These are phyloP conservation scores for Aplosporella prunicola DNA, from an alignment of 2,329 filamentous ascomycete species.

Conservation along the genomic window DNA sequence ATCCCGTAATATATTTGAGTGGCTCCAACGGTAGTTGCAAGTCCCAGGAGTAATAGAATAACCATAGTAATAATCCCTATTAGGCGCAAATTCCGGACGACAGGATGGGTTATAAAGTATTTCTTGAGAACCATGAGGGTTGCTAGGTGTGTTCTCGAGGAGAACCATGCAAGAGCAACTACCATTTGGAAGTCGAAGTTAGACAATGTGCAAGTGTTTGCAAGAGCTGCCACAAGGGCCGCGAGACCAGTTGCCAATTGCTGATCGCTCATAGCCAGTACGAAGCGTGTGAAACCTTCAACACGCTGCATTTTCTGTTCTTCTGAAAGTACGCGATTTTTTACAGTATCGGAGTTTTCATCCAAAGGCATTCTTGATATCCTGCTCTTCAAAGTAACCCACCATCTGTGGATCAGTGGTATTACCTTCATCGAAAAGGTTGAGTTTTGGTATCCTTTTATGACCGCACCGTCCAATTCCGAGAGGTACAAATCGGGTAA, in stretches of 20 bases:
- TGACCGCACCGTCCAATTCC: too few species aligned
- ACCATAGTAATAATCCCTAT: constrained; percentile 4
- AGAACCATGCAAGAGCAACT: constrained; percentile 18
- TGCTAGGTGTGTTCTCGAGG: constrained; percentile 17
- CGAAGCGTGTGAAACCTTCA: too few species aligned
- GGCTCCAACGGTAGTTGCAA: constrained; percentile 1
- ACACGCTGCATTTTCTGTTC: too few species aligned
- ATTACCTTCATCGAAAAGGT: too few species aligned
- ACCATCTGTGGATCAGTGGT: too few species aligned
- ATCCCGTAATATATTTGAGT: constrained; percentile 1
- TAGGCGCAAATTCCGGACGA: constrained; percentile 2
- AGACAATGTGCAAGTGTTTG: constrained; percentile 17
- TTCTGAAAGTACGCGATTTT: too few species aligned
- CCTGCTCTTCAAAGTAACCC: too few species aligned
- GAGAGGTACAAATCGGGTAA: too few species aligned
- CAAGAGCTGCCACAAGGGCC: constrained; percentile 17
- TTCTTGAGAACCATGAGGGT: constrained; percentile 15
- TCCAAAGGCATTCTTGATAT: too few species aligned
- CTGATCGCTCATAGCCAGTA: constrained; percentile 21
- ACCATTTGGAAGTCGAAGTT: constrained; percentile 18
- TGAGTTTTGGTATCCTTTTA: too few species aligned
- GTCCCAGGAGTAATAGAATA: constrained; percentile 1
- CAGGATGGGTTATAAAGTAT: constrained; percentile 13
- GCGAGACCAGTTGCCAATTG: constrained; percentile 20
- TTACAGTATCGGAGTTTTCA: too few species aligned